Evolutionary conservation across 2,329 filamentous ascomycete species (phyloP), one percentile per base, ranked within the genome.

Genomic region (Teratosphaeriaceae sp.): DNA sequence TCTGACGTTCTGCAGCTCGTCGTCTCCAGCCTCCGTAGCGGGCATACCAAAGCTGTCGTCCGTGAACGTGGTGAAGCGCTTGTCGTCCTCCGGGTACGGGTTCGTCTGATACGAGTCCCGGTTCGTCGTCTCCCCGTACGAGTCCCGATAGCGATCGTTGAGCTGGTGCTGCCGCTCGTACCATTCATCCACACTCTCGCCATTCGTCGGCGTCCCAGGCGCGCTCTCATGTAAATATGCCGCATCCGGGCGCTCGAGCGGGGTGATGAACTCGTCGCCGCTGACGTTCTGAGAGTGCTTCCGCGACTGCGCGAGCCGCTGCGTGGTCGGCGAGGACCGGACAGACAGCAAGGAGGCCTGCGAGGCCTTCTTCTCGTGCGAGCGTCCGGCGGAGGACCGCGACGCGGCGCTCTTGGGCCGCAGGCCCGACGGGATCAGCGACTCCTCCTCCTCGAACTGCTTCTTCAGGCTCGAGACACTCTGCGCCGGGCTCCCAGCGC

Each of bases 401-500:
- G 50, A 63, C 46, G 39, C 50, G 12, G 57, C 54, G 40, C 57
- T 63, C 15, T 47, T 49, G n/a, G 59, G 57, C 21, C 59, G 56
- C 15, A 63, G 46, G 2, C 55, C 59, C 21, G 52, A 48, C 7
- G 62, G 61, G 1, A 63, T 50, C 9, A 65, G 53, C 13, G 60
- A 55, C 26, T 60, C 57, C 19, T 79, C 79, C 36, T 80, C 79
- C 55, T 88, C 57, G 56, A 88, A 90, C 13, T 53, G 55, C 43
- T 58, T 56, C 35, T 56, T 57, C 22, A 62, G 46, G 49, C 89
- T 92, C 9, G 88, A 90, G 13, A 95, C 86, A 56, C 89, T 96
- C 53, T 92, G 89, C 46, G 94, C 89, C 0, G 90, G 90, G 59
- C 89, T 96, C 38, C 45, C 53, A 26, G 56, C 46, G 18, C 53